Base-by-base conservation (phyloP, 192 early-diverging fungal species). In the Physocladia obscura region DNA sequence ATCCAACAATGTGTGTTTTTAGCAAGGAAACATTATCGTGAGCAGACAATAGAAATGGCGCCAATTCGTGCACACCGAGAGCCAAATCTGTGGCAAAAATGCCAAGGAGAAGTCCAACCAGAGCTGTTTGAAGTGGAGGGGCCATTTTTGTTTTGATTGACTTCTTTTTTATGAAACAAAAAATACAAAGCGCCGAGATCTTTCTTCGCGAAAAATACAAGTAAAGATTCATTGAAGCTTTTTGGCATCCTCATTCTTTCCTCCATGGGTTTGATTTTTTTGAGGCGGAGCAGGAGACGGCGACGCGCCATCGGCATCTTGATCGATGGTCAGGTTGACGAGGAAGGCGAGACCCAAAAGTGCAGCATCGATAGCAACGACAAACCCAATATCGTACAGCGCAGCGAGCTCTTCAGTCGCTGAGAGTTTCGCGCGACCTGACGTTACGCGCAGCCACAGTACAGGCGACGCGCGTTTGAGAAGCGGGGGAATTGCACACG, bases 321-420 rank as follows among this genome's bases (percentile, higher is more conserved):
- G n/a, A 34, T 62, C 57, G 5, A 21, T 27, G 24, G 26, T 32
- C 56, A 71, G 24, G 47, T 71, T 71, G 21, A 15, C 11, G 26
- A 71, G 17, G 4, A 71, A 40, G 6, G 69, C 69, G 31, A 71
- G 36, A 17, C 37, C n/a, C 21, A 71, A 62, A 0, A 50, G 35
- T 19, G 21, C 34, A 17, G 36, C 55, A 27, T 29, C 56, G 6
- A 71, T 58, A n/a, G 32, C 40, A 11, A 71, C 58, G 1, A 40
- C 57, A 19, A 71, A 40, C 8, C 22, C 44, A 49, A 71, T 47
- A 27, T 71, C 69, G 58, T 71, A 71, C 13, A 71, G 58, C 2
- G 69, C 69, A 11, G 32, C 26, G 1, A 61, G n/a, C 35, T 71
- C 69, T 34, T 58, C 19, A 22, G 19, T 49, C 4, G 69, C 26